A percentile compares a stretch with the other conserved stretches of the same genome.
Evolutionary conservation across 148 eudicot genomes (phyloP).

Genomic region (Rhododendron henanense): DNA sequence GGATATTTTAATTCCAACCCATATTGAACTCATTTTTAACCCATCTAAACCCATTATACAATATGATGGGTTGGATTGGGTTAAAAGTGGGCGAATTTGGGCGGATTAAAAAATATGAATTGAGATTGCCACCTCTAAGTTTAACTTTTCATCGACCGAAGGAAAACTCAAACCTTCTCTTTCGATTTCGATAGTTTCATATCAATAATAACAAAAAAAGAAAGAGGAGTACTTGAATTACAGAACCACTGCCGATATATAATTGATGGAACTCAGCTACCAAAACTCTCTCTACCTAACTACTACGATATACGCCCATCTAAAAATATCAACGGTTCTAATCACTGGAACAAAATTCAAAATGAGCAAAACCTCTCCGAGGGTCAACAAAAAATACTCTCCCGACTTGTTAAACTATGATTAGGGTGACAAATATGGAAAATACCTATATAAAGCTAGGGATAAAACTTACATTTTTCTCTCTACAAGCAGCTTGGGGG

Average conservation of each 20-base stretch:
- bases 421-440: not conserved
- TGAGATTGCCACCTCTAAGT: not conserved
- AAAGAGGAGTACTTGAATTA: not conserved
- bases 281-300: not conserved
- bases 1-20: too few relatives aligned
- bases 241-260: not conserved
- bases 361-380: not conserved
- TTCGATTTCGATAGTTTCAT: not conserved
- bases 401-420: not conserved
- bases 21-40: too few relatives aligned
- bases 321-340: not conserved
- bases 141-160: not conserved
- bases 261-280: not conserved
- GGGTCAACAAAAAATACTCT: not conserved
- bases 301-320: not conserved
- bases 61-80: too few relatives aligned
- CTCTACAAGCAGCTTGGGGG: conserved; percentile 41
- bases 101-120: too few relatives aligned
- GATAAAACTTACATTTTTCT: not conserved
- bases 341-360: not conserved
- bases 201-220: not conserved
- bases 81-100: too few relatives aligned
- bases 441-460: not conserved
- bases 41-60: too few relatives aligned
- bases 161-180: not conserved